Evolutionary conservation across 2,329 filamentous ascomycete genomes (phyloP).

Genomic region (Diaporthe citriasiana): DNA sequence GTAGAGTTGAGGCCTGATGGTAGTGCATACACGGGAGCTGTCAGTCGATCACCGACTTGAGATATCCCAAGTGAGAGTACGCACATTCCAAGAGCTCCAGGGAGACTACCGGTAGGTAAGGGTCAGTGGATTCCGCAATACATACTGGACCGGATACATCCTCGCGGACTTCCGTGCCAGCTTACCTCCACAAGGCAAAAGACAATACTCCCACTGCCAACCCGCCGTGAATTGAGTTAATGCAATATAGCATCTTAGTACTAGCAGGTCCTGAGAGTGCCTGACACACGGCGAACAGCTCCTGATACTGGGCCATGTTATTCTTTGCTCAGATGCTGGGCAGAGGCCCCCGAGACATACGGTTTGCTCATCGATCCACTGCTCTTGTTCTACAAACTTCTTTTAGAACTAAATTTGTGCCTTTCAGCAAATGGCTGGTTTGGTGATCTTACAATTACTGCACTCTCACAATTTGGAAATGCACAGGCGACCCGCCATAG

Average conservation of each 20-base stretch:
- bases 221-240: neutral
- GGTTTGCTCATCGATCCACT: slow-evolving; percentile 18
- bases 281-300: slow-evolving; percentile 12
- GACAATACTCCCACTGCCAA: neutral
- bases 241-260: slow-evolving; percentile 4
- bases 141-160: neutral
- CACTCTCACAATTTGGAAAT: slow-evolving; percentile 72
- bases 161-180: neutral
- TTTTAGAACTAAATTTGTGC: neutral
- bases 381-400: slow-evolving; percentile 7
- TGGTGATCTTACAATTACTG: neutral
- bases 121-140: neutral
- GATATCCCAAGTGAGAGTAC: slow-evolving; percentile 75
- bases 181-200: neutral
- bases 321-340: too few species aligned
- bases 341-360: neutral
- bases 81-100: slow-evolving; percentile 79
- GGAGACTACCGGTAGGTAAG: slow-evolving; percentile 62
- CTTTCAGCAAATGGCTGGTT: neutral
- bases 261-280: neutral
- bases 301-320: neutral
- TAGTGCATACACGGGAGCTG: slow-evolving; percentile 74
- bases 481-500: slow-evolving; percentile 78
- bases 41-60: slow-evolving; percentile 70
- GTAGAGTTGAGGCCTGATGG: slow-evolving; percentile 80